phyloP scores from a whole-genome alignment of 208 protist species.

The Crithidia sp. region DNA sequence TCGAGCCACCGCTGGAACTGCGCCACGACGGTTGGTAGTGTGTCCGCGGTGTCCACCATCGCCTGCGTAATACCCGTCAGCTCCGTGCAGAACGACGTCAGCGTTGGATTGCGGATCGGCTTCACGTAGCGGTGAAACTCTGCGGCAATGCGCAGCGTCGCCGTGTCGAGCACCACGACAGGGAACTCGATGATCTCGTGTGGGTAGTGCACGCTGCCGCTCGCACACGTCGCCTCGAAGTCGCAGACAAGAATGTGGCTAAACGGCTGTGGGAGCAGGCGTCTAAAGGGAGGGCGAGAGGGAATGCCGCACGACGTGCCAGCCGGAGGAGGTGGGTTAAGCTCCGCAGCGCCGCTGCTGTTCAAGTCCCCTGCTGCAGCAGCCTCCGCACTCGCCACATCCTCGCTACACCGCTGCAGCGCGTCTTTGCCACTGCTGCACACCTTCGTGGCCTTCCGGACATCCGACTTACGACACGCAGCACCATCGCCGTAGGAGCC shows the following conservation, averaged over 20 bases:
- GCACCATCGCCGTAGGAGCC: constrained; percentile 23
- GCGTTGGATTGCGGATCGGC: constrained; percentile 70
- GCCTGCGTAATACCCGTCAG: constrained; percentile 96
- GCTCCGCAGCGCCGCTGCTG: not conserved
- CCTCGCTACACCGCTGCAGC: constrained; percentile 8
- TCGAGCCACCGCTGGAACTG: constrained; percentile 73
- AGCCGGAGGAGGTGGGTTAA: not conserved
- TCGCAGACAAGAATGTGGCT: constrained; percentile 92
- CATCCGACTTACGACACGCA: constrained; percentile 33
- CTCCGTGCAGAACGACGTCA: constrained; percentile 93
- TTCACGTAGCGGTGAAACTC: constrained; percentile 93
- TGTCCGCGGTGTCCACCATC: constrained; percentile 76
- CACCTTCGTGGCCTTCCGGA: constrained; percentile 39
- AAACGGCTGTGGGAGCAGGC: constrained; percentile 76
- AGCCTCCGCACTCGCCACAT: not conserved
- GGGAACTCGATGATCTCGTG: constrained; percentile 98
- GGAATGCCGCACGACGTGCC: constrained; percentile 36
- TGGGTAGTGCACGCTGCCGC: constrained; percentile 58
- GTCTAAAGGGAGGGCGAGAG: constrained; percentile 34
- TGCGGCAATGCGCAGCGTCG: constrained; percentile 60
- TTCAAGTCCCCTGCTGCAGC: not conserved
- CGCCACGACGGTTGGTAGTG: constrained; percentile 65
- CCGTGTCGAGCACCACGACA: constrained; percentile 88
- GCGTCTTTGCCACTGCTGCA: constrained; percentile 23
- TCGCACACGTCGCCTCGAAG: constrained; percentile 93